These are phyloP conservation scores for Amanita polypyramis DNA, from an alignment of 768 basidiomycete genomes.

Conservation along the genomic window DNA sequence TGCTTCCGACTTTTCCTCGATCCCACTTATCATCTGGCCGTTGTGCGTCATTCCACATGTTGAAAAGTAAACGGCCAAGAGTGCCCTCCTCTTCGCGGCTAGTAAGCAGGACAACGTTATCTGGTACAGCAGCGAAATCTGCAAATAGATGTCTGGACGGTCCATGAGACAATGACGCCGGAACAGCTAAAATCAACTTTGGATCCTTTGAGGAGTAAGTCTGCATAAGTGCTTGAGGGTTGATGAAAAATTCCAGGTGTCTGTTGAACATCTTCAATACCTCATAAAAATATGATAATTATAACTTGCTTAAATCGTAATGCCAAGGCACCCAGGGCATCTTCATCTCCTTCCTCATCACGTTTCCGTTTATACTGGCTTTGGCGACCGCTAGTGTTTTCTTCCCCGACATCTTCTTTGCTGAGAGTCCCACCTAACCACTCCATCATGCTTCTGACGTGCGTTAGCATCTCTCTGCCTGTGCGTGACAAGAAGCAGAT, in stretches of 20 bases:
- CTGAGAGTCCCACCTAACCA: constrained; percentile 96
- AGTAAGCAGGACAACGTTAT: constrained; percentile 85
- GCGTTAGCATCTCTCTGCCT: constrained; percentile 86
- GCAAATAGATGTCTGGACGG: constrained; percentile 80
- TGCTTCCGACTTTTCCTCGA: constrained; percentile 78
- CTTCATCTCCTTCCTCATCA: constrained; percentile 70
- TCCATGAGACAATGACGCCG: constrained; percentile 87
- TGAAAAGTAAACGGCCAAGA: constrained; percentile 67
- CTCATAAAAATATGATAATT: not conserved
- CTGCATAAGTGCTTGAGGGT: constrained; percentile 68
- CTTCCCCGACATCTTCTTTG: constrained; percentile 85
- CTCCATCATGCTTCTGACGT: constrained; percentile 96
- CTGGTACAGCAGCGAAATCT: constrained; percentile 72
- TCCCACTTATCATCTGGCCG: constrained; percentile 80
- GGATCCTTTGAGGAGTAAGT: constrained; percentile 82
- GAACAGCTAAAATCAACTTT: constrained; percentile 89
- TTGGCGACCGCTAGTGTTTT: constrained; percentile 44
- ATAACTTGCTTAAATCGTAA: constrained; percentile 76
- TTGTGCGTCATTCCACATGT: constrained; percentile 80
- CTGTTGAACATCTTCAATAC: constrained; percentile 27
- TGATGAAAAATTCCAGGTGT: constrained; percentile 86
- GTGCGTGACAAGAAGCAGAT: constrained; percentile 92
- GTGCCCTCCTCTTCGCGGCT: constrained; percentile 71
- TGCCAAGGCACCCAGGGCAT: constrained; percentile 75
- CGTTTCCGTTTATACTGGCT: constrained; percentile 43